Conservation (phyloP, 2,329 filamentous ascomycete species). For the Rhynchosporium graminicola region DNA sequence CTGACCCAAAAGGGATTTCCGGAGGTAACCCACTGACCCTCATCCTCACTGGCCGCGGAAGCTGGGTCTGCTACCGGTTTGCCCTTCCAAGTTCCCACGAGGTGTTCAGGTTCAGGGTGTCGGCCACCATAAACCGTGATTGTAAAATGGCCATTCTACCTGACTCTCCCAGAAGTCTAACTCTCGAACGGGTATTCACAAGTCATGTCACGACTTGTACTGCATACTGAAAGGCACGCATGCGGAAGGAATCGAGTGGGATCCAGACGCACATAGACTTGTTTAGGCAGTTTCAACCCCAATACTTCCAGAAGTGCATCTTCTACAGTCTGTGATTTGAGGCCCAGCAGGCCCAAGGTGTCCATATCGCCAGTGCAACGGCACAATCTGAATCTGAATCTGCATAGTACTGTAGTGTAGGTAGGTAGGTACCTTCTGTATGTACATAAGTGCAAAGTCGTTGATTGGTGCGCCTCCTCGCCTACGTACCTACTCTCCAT, state of each 20-base stretch:
- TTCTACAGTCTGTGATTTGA: neutral
- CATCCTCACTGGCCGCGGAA: slow-evolving; percentile 10
- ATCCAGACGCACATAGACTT: no score
- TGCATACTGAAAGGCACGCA: no score
- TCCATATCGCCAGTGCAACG: neutral
- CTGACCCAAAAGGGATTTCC: slow-evolving; percentile 4
- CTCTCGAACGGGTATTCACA: slow-evolving; percentile 2
- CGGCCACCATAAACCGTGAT: neutral
- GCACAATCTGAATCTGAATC: slow-evolving; percentile 4
- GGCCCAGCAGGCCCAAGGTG: neutral
- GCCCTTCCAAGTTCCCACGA: slow-evolving; percentile 1
- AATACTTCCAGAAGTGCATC: slow-evolving; percentile 11
- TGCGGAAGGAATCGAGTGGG: no score
- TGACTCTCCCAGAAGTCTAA: slow-evolving; percentile 9
- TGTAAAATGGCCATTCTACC: no score
- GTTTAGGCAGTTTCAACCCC: neutral
- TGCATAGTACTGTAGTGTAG: neutral
- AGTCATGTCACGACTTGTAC: neutral
- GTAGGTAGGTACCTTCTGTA: neutral
- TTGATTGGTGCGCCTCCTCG: slow-evolving; percentile 10
- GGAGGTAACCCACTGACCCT: slow-evolving; percentile 5
- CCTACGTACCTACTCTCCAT: neutral
- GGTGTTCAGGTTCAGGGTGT: neutral
- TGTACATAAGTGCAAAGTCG: no score
- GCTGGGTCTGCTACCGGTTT: slow-evolving; percentile 12